Base-by-base conservation (phyloP, 305 asterid species). In the Fraxinus paxiana region DNA sequence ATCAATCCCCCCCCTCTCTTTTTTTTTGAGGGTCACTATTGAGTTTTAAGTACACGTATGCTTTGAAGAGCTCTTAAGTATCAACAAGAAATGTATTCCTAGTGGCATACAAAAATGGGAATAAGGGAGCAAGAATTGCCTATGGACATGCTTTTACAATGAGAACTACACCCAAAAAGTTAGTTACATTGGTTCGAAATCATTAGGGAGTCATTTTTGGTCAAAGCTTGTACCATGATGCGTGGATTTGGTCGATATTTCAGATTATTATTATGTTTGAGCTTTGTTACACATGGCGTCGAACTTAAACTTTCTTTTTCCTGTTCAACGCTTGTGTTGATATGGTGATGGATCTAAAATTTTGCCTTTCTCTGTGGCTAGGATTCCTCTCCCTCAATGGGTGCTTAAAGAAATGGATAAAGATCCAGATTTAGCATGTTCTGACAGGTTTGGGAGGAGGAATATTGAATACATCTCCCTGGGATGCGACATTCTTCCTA, bases 341-440 rank as follows among this genome's bases (percentile, higher is more conserved):
- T 69, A 15, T 51, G 75, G 75, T 77, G 75, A 65, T 79, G 75
- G 75, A 67, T 79, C 87, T 84, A 73, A 81, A 24, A 69, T 78
- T 72, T 86, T 67, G 54, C 79, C 75, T 38, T 82, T 76, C 88
- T 83, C 65, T 82, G 79, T 85, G 84, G 22, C 83, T 81, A 92
- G 97, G 97, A 88, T 93, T 81, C 89, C 98, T 77, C 95, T 93
- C 77, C 98, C 98, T 46, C 82, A 9, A 56, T 93, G 98, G 98
- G 98, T 92, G 83, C 89, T 88, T 15, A 86, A 87, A 82, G 94
- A 87, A 81, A 93, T 93, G 85, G 88, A 90, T 74, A 87, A 83
- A 85, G 89, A 92, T 81, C 92, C 90, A 31, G 91, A 88, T 83
- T 80, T 93, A 82, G 87, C 96, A 81, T 92, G 86, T 84, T 80